These are phyloP conservation scores for Fulvia fulva DNA, from an alignment of 2,329 filamentous ascomycete genomes.

Conservation along the genomic window DNA sequence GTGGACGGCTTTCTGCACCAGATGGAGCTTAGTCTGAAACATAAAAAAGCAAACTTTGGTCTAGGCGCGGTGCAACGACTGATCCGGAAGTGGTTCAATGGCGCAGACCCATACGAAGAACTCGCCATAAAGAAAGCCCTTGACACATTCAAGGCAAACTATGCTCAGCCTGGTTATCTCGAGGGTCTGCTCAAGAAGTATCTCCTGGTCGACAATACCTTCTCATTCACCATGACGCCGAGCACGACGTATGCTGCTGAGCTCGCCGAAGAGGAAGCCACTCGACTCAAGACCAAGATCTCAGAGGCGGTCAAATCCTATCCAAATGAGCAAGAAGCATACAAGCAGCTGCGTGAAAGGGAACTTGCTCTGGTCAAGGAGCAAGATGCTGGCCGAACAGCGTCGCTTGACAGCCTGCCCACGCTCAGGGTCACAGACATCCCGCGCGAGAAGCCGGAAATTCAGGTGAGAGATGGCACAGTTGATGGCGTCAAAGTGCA, in stretches of 20 bases:
- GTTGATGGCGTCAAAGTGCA: conserved; percentile 67
- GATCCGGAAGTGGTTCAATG: conserved; percentile 92
- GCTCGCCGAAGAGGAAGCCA: conserved; percentile 70
- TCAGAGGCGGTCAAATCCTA: conserved; percentile 63
- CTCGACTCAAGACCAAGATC: conserved; percentile 71
- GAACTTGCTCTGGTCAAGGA: conserved; percentile 68
- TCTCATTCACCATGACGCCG: conserved; percentile 93
- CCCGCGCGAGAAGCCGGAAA: conserved; percentile 69
- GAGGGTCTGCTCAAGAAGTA: conserved; percentile 86
- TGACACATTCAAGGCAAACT: conserved; percentile 71
- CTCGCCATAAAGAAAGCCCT: conserved; percentile 90
- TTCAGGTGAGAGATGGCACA: conserved; percentile 58
- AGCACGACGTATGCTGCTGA: conserved; percentile 70
- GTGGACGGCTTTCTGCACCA: conserved; percentile 93
- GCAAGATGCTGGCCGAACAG: conserved; percentile 69
- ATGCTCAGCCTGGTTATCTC: conserved; percentile 73
- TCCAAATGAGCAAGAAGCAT: conserved; percentile 67
- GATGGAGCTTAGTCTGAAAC: conserved; percentile 85
- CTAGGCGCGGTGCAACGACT: conserved; percentile 85
- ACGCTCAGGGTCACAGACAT: conserved; percentile 88
- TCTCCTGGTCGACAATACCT: conserved; percentile 75
- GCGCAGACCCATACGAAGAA: conserved; percentile 84
- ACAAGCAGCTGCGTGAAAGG: conserved; percentile 66
- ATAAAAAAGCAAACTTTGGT: conserved; percentile 94
- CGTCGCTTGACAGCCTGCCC: conserved; percentile 83